Percentiles rank a stretch among this genome's conserved stretches.
phyloP scores from a whole-genome alignment of 768 basidiomycete genomes.

The Grammothele lineata region DNA sequence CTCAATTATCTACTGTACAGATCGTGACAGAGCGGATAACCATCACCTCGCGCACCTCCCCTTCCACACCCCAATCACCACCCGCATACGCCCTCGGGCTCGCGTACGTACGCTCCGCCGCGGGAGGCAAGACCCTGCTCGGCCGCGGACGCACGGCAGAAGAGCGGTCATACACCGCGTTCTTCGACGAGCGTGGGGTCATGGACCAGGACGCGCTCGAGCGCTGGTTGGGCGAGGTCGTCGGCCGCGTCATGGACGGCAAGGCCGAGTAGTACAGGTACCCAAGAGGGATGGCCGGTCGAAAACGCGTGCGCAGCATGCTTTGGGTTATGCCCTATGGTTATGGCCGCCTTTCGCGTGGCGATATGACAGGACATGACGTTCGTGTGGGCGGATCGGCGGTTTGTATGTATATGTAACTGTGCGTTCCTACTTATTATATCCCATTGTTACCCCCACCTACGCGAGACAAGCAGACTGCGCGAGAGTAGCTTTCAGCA shows the following conservation, averaged over 20 bases:
- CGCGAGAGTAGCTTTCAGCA: too few relatives aligned
- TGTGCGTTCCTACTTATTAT: not conserved
- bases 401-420: conserved; percentile 5
- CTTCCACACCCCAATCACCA: conserved; percentile 47
- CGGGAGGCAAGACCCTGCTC: conserved; percentile 82
- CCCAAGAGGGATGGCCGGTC: too few relatives aligned
- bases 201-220: conserved; percentile 77
- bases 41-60: conserved; percentile 63
- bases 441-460: not conserved
- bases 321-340: too few relatives aligned
- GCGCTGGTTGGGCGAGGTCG: conserved; percentile 71
- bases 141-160: conserved; percentile 61
- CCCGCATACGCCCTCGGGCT: conserved; percentile 67
- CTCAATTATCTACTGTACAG: too few relatives aligned
- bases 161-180: conserved; percentile 56
- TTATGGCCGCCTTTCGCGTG: too few relatives aligned
- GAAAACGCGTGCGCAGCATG: too few relatives aligned
- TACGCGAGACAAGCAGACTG: too few relatives aligned
- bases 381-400: not conserved
- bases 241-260: conserved; percentile 70
- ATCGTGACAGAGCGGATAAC: conserved; percentile 90
- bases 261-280: conserved; percentile 38
- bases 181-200: conserved; percentile 78
- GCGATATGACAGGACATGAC: too few relatives aligned
- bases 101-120: conserved; percentile 74